Base-by-base conservation (phyloP, 495 filamentous ascomycete genomes). In the Aspergillus ellipticus region DNA sequence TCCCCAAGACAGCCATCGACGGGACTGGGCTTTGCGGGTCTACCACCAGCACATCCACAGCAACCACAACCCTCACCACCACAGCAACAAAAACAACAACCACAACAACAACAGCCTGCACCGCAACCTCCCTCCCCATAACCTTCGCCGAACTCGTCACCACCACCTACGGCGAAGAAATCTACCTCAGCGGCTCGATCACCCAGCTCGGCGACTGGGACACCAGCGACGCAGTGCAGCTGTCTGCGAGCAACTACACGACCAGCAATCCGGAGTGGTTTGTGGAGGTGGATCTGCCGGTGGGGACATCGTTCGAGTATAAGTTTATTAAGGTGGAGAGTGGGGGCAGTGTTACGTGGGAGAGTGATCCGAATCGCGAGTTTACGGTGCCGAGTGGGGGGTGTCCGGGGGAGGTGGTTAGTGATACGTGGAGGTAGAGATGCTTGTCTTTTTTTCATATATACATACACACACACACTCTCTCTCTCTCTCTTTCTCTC, bases 301-400 rank as follows among this genome's bases (percentile, higher is more conserved):
- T 73, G 0, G 82, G 82, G 0, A 69, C 69, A 42, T 62, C 55
- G 0, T 74, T 89, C 21, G 60, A 83, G 66, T 89, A 88, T 63
- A 89, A 89, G 71, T 89, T 81, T 58, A 77, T 89, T 54, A 76
- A 78, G 48, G 72, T 83, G 29, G 69, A 72, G 24, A 57, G 62
- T 0, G 77, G 81, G 61, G 80, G 83, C 1, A 69, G 58, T 8
- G 67, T 86, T 4, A 69, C 59, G 20, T 87, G 84, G 85, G 83
- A 88, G 69, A 68, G 74, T 33, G 85, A 83, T 60, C 77, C 81
- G 0, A 86, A 89, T 60, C 73, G 78, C 43, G 66, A 59, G 16
- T 84, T 74, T 59, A 79, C 75, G 0, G 79, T 86, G 21, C 66
- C 79, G 0, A 53, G 47, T 22, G 15, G 21, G n/a, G 70, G 66